Percentiles rank a stretch among this genome's conserved stretches.
phyloP scores from a whole-genome alignment of 2,329 filamentous ascomycete species.

The Colletotrichum sp. region DNA sequence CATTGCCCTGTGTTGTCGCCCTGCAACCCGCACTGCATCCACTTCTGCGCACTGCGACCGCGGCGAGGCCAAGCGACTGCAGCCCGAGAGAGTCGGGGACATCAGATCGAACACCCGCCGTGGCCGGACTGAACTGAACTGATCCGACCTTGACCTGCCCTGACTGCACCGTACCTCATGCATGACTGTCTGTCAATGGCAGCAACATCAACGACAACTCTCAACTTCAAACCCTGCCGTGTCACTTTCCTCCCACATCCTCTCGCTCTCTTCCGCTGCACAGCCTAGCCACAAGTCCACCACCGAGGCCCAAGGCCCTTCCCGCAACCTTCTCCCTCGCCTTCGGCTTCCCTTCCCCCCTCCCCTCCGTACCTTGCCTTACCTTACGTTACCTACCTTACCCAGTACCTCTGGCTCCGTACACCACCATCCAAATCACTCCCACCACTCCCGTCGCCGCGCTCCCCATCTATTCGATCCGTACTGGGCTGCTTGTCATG shows the following conservation, averaged over 20 bases:
- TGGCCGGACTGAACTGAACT: background rate
- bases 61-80: background rate
- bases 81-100: background rate
- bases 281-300: background rate
- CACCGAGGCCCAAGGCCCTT: background rate
- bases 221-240: background rate
- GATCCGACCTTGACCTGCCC: background rate
- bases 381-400: background rate
- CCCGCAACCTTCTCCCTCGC: background rate
- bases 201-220: background rate
- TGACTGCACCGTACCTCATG: background rate
- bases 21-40: background rate
- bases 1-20: background rate
- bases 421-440: background rate
- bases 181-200: background rate
- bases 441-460: background rate
- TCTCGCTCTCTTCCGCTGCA: background rate
- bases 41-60: background rate
- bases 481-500: background rate
- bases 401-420: background rate
- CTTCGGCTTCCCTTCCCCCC: background rate
- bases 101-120: conserved; percentile 15
- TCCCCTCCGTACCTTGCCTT: background rate
- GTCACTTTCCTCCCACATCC: background rate
- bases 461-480: background rate